Percentiles rank a stretch among this genome's conserved stretches.
phyloP scores from a whole-genome alignment of 768 basidiomycete species.

The Auricularia cornea region DNA sequence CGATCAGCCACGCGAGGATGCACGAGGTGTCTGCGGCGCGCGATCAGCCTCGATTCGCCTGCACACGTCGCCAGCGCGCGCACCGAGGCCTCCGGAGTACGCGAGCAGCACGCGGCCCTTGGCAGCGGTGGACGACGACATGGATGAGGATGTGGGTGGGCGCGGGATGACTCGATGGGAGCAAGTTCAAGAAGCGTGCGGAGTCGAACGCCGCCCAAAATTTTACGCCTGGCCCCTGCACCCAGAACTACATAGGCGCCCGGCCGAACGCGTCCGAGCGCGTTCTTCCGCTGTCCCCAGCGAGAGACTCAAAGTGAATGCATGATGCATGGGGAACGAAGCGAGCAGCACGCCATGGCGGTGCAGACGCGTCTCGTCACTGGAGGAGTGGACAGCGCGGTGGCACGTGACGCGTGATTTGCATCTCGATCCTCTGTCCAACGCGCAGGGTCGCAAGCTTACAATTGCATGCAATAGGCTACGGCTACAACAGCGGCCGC shows the following conservation, averaged over 20 bases:
- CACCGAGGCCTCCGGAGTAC: slow-evolving; percentile 96
- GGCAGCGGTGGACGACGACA: slow-evolving; percentile 6
- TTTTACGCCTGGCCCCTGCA: neutral
- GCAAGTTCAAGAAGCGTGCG: neutral
- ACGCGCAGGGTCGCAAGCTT: too few relatives aligned
- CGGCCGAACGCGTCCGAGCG: neutral
- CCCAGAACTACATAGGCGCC: neutral
- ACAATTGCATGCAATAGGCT: too few relatives aligned
- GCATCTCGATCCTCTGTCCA: too few relatives aligned
- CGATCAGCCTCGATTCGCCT: neutral
- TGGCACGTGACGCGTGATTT: too few relatives aligned
- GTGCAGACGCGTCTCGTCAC: too few relatives aligned
- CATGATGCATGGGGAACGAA: too few relatives aligned
- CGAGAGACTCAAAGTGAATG: too few relatives aligned
- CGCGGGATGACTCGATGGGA: neutral
- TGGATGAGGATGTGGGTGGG: neutral
- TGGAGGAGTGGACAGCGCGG: too few relatives aligned
- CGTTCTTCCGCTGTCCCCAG: neutral
- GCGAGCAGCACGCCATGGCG: too few relatives aligned
- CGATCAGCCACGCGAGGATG: slow-evolving; percentile 98
- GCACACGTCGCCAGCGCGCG: slow-evolving; percentile 22
- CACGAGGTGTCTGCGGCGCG: slow-evolving; percentile 85
- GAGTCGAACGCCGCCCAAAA: neutral
- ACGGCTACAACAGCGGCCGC: too few relatives aligned
- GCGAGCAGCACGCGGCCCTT: slow-evolving; percentile 89